Evolutionary conservation across 169 alveolate genomes (phyloP).

Genomic region (Cryptosporidium sp.): DNA sequence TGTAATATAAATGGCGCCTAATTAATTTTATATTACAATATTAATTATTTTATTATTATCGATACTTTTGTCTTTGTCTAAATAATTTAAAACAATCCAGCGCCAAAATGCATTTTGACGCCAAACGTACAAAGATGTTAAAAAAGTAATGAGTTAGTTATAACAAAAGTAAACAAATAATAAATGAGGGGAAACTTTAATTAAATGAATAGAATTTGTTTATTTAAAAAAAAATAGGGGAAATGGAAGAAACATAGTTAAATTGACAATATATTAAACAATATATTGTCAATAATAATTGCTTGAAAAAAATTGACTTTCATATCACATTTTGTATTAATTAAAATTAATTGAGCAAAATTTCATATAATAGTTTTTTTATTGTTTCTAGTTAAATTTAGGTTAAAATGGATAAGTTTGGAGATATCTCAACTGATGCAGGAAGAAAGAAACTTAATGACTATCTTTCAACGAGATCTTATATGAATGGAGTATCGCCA

Average conservation of each 20-base stretch:
- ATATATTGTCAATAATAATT: background rate
- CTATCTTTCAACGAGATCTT: constrained; percentile 65
- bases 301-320: background rate
- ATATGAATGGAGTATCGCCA: constrained; percentile 57
- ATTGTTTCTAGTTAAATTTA: background rate
- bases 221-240: background rate
- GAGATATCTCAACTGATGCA: constrained; percentile 62
- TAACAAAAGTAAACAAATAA: background rate
- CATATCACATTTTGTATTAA: background rate
- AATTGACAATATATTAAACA: background rate
- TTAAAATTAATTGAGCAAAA: background rate
- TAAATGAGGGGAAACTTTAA: constrained; percentile 11
- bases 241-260: background rate
- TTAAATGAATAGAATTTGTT: background rate
- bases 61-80: constrained; percentile 9
- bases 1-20: background rate
- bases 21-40: background rate
- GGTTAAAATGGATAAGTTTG: constrained; percentile 38
- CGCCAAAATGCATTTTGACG: background rate
- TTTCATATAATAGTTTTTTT: background rate
- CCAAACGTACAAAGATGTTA: background rate
- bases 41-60: background rate
- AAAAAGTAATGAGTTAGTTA: background rate
- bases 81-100: background rate
- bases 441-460: constrained; percentile 47